phyloP scores from a whole-genome alignment of 192 early-diverging fungal species.

The Coemansia sp. region DNA sequence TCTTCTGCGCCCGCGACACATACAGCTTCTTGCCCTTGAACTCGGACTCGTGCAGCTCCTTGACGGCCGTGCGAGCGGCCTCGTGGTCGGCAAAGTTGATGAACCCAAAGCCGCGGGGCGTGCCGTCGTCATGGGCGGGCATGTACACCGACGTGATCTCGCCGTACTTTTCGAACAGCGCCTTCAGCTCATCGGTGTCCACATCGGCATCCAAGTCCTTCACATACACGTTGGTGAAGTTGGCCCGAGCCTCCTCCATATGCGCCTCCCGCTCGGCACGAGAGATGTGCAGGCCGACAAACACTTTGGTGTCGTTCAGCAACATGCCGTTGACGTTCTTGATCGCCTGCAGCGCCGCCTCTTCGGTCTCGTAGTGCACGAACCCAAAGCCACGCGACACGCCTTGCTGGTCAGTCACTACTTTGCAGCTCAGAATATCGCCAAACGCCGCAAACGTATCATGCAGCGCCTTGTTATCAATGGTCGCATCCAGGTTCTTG shows the following conservation, averaged over 20 bases:
- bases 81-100: constrained; percentile 95
- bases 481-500: constrained; percentile 96
- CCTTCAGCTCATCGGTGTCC: constrained; percentile 72
- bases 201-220: constrained; percentile 90
- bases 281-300: constrained; percentile 88
- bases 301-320: constrained; percentile 97
- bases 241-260: constrained; percentile 81
- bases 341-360: constrained; percentile 93
- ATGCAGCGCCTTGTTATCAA: constrained; percentile 99
- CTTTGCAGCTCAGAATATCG: constrained; percentile 96
- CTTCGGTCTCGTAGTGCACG: constrained; percentile 96
- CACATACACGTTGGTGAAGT: constrained; percentile 98
- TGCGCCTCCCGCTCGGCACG: constrained; percentile 90
- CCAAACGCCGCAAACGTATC: constrained; percentile 99
- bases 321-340: constrained; percentile 99
- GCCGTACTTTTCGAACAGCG: constrained; percentile 79
- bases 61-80: constrained; percentile 81
- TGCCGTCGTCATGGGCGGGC: constrained; percentile 73
- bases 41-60: constrained; percentile 92
- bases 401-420: constrained; percentile 76
- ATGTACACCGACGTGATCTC: constrained; percentile 80
- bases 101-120: constrained; percentile 93
- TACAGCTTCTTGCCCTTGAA: constrained; percentile 87
- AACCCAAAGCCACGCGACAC: constrained; percentile 94
- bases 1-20: constrained; percentile 98